Conservation (phyloP, 2,329 filamentous ascomycete genomes). For the Phialocephala subalpina region DNA sequence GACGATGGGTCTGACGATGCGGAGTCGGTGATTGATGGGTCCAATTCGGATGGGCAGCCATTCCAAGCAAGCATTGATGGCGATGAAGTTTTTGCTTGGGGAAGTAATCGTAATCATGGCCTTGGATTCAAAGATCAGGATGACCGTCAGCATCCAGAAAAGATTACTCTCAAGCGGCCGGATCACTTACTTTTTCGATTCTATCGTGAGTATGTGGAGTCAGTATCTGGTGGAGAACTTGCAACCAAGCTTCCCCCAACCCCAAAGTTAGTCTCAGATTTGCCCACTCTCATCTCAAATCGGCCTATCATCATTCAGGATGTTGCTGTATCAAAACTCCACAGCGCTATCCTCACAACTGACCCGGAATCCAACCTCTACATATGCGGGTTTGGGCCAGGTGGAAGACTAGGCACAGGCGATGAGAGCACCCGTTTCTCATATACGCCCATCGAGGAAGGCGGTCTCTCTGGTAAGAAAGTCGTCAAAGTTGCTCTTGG, state of each 20-base stretch:
- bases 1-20: conserved; percentile 62
- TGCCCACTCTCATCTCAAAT: conserved; percentile 77
- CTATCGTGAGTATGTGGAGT: conserved; percentile 70
- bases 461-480: conserved; percentile 75
- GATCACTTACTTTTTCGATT: conserved; percentile 79
- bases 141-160: conserved; percentile 92
- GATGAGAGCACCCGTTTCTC: conserved; percentile 90
- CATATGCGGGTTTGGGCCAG: conserved; percentile 89
- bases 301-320: conserved; percentile 80
- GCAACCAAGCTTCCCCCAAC: conserved; percentile 36
- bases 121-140: conserved; percentile 95
- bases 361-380: conserved; percentile 92
- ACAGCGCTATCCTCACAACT: conserved; percentile 86
- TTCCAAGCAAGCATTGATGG: conserved; percentile 56
- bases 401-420: conserved; percentile 87
- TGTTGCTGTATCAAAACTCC: conserved; percentile 87
- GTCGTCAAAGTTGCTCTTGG: conserved; percentile 83
- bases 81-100: conserved; percentile 92
- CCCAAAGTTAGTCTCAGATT: conserved; percentile 51
- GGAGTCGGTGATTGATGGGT: conserved; percentile 27
- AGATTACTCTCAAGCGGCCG: conserved; percentile 78
- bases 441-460: conserved; percentile 83
- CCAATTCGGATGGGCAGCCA: not conserved
- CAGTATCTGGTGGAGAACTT: conserved; percentile 29
- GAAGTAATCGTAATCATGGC: conserved; percentile 94